Evolutionary conservation across 2,329 filamentous ascomycete species (phyloP).

Genomic region (Spiromastix sp.): DNA sequence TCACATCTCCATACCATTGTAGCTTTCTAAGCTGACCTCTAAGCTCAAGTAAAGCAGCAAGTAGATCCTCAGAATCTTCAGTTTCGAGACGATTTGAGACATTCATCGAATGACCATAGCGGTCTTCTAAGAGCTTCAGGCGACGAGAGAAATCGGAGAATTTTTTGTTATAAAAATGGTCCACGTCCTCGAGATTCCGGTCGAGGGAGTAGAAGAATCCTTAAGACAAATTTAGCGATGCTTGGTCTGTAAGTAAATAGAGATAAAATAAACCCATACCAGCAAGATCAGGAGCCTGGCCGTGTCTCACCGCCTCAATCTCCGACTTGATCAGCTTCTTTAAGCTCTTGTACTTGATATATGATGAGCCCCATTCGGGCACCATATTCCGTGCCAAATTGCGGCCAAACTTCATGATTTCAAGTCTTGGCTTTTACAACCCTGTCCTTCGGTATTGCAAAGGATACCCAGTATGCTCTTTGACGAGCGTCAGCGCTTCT

Average conservation of each 20-base stretch:
- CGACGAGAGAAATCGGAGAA: slow-evolving; percentile 74
- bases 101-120: slow-evolving; percentile 68
- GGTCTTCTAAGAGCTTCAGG: slow-evolving; percentile 74
- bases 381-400: slow-evolving; percentile 40
- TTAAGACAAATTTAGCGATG: slow-evolving; percentile 30
- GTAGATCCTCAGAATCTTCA: slow-evolving; percentile 84
- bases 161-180: slow-evolving; percentile 95
- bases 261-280: slow-evolving; percentile 52
- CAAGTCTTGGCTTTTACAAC: too few relatives aligned
- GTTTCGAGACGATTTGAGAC: slow-evolving; percentile 64
- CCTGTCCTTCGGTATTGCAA: background rate
- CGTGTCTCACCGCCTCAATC: slow-evolving; percentile 56
- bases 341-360: slow-evolving; percentile 47
- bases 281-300: slow-evolving; percentile 75
- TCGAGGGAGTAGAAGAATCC: slow-evolving; percentile 97
- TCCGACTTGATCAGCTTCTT: slow-evolving; percentile 88
- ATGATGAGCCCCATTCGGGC: slow-evolving; percentile 40
- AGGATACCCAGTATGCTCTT: too few relatives aligned
- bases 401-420: slow-evolving; percentile 41
- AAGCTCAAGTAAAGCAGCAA: slow-evolving; percentile 80
- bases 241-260: slow-evolving; percentile 29
- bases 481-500: too few relatives aligned
- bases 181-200: slow-evolving; percentile 93
- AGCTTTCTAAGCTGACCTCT: slow-evolving; percentile 80
- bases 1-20: slow-evolving; percentile 97